Conservation (phyloP, 768 basidiomycete species). For the Termitomyces sp. region DNA sequence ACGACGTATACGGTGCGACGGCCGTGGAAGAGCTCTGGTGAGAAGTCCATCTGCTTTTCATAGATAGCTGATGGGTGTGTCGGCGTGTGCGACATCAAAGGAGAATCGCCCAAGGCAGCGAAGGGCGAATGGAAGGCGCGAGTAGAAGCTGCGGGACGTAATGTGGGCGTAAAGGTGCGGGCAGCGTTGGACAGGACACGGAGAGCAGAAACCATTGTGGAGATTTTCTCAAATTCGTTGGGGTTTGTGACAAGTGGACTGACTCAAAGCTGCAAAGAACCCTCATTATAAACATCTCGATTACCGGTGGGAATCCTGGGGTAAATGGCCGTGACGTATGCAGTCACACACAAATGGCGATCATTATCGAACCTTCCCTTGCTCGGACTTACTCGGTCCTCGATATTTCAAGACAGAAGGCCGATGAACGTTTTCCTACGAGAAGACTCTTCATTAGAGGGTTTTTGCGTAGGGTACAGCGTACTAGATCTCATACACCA, state of each 20-base stretch:
- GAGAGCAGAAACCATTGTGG: conserved; percentile 27
- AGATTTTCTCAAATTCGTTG: background rate
- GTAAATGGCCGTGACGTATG: conserved; percentile 12
- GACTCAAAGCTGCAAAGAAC: background rate
- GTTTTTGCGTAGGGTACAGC: background rate
- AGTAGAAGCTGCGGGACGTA: conserved; percentile 17
- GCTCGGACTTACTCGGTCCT: background rate
- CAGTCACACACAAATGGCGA: conserved; percentile 6
- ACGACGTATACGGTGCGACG: conserved; percentile 62
- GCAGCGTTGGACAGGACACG: conserved; percentile 20
- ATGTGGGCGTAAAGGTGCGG: conserved; percentile 16
- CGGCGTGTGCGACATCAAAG: conserved; percentile 28
- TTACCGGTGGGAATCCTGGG: conserved; percentile 24
- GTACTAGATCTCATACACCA: background rate
- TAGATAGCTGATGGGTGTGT: conserved; percentile 37
- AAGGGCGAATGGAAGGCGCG: conserved; percentile 68
- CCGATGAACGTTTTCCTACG: background rate
- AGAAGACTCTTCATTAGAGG: background rate
- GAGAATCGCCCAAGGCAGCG: conserved; percentile 40
- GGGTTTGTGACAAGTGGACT: conserved; percentile 2
- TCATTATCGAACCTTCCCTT: background rate
- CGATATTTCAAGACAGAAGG: background rate
- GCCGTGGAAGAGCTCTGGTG: conserved; percentile 44
- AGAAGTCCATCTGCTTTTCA: conserved; percentile 57
- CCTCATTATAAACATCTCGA: conserved; percentile 14